Conservation (phyloP, 176 grass and related monocot species). For the Raddia distichophylla region DNA sequence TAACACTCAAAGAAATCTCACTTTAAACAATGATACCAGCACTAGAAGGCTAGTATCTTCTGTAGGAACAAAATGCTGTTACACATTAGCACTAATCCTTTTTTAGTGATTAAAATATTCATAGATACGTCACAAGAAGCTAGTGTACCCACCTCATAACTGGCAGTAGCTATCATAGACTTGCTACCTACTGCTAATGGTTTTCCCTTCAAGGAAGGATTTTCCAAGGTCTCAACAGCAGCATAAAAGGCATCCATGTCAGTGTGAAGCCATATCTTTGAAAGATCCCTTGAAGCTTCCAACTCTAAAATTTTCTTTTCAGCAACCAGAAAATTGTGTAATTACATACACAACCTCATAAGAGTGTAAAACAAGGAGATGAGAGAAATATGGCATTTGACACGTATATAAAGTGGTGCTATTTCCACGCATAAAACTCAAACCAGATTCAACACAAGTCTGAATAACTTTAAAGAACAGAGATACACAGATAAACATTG, state of each 20-base stretch:
- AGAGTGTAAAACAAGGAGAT: background rate
- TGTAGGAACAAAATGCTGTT: conserved; percentile 3
- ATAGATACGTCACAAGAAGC: background rate
- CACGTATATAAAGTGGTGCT: background rate
- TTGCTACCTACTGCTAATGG: conserved; percentile 86
- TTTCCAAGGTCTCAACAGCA: conserved; percentile 83
- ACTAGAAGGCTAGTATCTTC: conserved; percentile 16
- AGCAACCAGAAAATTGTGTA: conserved; percentile 57
- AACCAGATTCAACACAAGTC: background rate
- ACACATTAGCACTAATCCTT: background rate
- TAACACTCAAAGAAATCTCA: conserved; percentile 8
- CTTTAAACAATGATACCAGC: background rate
- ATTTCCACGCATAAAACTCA: background rate
- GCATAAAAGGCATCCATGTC: conserved; percentile 99
- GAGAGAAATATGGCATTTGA: background rate
- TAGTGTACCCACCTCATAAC: conserved; percentile 73
- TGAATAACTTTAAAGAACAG: background rate
- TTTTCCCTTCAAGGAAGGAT: conserved; percentile 89
- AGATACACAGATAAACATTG: background rate
- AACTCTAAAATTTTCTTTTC: conserved; percentile 81
- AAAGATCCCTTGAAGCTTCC: conserved; percentile 86
- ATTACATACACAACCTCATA: background rate
- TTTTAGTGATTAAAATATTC: background rate
- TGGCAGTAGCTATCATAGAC: conserved; percentile 99
- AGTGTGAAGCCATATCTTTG: conserved; percentile 91